A percentile compares a stretch with the other conserved stretches of the same genome.
phyloP scores from a whole-genome alignment of 2,329 filamentous ascomycete genomes.

The Cercospora sp. region DNA sequence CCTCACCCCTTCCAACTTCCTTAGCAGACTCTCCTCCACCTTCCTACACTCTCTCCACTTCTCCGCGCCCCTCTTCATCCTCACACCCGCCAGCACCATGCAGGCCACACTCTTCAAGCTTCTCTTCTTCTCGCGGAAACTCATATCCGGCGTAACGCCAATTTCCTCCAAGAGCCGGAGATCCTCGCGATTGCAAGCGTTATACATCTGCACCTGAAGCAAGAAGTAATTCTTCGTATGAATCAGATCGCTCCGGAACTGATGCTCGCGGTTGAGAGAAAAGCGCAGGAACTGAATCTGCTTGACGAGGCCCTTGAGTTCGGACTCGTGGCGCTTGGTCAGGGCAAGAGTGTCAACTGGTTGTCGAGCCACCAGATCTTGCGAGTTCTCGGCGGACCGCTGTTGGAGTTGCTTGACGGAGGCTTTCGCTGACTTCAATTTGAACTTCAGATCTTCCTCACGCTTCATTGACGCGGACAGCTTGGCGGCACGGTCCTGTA shows the following conservation, averaged over 20 bases:
- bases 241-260: constrained; percentile 75
- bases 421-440: constrained; percentile 32
- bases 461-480: constrained; percentile 35
- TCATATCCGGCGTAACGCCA: constrained; percentile 62
- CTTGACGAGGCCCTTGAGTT: constrained; percentile 78
- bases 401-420: constrained; percentile 34
- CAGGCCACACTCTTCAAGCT: constrained; percentile 52
- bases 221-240: constrained; percentile 85
- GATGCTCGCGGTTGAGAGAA: constrained; percentile 75
- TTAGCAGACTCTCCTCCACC: constrained; percentile 49
- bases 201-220: constrained; percentile 77
- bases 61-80: constrained; percentile 54
- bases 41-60: constrained; percentile 55
- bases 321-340: constrained; percentile 69
- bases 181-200: constrained; percentile 90
- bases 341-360: constrained; percentile 47
- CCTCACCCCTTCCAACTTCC: constrained; percentile 51
- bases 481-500: constrained; percentile 37
- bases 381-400: constrained; percentile 50
- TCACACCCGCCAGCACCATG: constrained; percentile 52
- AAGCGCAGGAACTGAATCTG: constrained; percentile 91
- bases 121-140: constrained; percentile 48
- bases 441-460: constrained; percentile 41
- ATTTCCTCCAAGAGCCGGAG: constrained; percentile 82
- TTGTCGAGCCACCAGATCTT: background rate